Evolutionary conservation across 2,329 filamentous ascomycete genomes (phyloP).

Genomic region (Exophiala oligosperma): DNA sequence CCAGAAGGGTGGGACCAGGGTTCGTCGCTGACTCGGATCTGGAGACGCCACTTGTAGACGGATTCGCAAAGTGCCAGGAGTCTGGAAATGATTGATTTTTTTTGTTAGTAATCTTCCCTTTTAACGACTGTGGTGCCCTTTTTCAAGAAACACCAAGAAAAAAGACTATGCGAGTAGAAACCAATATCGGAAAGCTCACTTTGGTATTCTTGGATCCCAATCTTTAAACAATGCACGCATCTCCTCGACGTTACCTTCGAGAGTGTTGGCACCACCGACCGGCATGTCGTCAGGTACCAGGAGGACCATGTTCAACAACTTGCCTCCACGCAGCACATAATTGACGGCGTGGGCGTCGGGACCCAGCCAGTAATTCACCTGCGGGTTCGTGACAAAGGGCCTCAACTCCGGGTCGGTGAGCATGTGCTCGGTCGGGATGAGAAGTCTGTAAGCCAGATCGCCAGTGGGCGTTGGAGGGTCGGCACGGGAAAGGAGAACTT

Average conservation of each 20-base stretch:
- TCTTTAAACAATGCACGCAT: constrained; percentile 32
- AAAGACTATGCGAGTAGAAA: too few species aligned
- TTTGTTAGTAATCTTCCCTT: too few species aligned
- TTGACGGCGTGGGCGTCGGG: constrained; percentile 53
- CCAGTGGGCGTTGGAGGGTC: constrained; percentile 53
- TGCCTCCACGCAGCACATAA: constrained; percentile 47
- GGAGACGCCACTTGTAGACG: constrained; percentile 41
- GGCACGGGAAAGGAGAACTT: constrained; percentile 43
- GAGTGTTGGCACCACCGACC: neutral
- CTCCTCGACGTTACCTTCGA: constrained; percentile 27
- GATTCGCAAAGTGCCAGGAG: constrained; percentile 9
- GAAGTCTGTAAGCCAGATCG: constrained; percentile 57
- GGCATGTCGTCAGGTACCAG: constrained; percentile 48
- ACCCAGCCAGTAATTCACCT: constrained; percentile 57
- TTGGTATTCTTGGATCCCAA: constrained; percentile 35
- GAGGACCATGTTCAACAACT: constrained; percentile 50
- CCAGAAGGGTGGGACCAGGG: constrained; percentile 21
- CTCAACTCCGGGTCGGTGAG: constrained; percentile 49
- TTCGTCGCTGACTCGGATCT: constrained; percentile 30
- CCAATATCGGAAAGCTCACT: too few species aligned
- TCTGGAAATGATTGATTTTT: neutral
- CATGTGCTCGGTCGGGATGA: constrained; percentile 52
- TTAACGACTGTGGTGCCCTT: too few species aligned
- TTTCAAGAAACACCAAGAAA: too few species aligned
- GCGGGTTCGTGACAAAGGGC: constrained; percentile 47